Evolutionary conservation across 257 asterid species (phyloP).

Genomic region (Paulownia fortunei): DNA sequence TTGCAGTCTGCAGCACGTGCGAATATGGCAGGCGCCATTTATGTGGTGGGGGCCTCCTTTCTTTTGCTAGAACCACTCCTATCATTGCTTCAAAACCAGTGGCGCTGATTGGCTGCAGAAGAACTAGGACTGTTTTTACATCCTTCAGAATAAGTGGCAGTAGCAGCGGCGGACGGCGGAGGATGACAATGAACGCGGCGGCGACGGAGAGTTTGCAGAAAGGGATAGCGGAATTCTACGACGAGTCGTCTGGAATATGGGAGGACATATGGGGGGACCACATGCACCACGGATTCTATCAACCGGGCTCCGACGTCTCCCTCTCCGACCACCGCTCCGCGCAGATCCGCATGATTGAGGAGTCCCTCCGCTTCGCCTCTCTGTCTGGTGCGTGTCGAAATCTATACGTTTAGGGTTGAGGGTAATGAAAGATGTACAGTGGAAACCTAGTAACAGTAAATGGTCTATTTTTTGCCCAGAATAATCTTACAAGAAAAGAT

Average conservation of each 20-base stretch:
- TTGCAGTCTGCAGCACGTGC: conserved; percentile 22
- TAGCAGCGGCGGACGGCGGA: conserved; percentile 24
- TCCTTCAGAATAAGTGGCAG: background rate
- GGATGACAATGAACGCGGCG: conserved; percentile 26
- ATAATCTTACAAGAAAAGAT: background rate
- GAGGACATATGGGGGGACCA: conserved; percentile 98
- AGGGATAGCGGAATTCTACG: conserved; percentile 96
- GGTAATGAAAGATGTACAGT: background rate
- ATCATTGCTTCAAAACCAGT: background rate
- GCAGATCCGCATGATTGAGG: conserved; percentile 97
- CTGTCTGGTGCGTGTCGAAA: conserved; percentile 52
- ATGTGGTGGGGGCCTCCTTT: background rate
- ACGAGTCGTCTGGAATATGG: conserved; percentile 88
- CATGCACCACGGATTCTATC: conserved; percentile 97
- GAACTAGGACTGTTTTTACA: background rate
- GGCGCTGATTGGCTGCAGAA: background rate
- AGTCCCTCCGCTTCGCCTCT: conserved; percentile 76
- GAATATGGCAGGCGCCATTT: background rate
- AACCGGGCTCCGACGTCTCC: conserved; percentile 55
- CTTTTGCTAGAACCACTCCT: background rate
- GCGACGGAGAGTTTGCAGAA: conserved; percentile 55
- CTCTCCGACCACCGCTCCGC: conserved; percentile 83
- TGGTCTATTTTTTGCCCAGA: background rate
- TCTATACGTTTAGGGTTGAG: background rate
- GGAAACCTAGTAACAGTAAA: background rate